Conservation (phyloP, 1,284 basidiomycete species). For the Phylloboletellus chloephorus region DNA sequence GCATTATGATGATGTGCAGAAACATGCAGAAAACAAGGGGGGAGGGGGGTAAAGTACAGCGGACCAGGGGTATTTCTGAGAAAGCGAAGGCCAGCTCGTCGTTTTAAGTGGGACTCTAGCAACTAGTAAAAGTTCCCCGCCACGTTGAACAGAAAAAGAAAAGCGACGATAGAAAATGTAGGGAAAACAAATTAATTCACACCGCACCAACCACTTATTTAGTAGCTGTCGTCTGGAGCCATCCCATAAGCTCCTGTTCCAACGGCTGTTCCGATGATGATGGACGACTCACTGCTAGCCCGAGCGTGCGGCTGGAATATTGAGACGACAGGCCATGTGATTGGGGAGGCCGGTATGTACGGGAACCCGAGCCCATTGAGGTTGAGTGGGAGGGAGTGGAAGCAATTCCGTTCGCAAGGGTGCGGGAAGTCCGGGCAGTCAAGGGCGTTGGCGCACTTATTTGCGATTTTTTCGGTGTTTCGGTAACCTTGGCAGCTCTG, state of each 20-base stretch:
- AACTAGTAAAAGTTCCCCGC: slow-evolving; percentile 25
- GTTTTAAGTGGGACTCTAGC: slow-evolving; percentile 27
- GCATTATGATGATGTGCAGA: slow-evolving; percentile 34
- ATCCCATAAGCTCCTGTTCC: slow-evolving; percentile 35
- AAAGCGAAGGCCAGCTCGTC: slow-evolving; percentile 35
- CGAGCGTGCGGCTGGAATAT: slow-evolving; percentile 49
- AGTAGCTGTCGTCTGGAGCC: slow-evolving; percentile 41
- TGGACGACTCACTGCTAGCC: slow-evolving; percentile 42
- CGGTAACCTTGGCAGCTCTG: slow-evolving; percentile 52
- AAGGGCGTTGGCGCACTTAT: slow-evolving; percentile 82
- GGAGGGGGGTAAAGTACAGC: slow-evolving; percentile 41
- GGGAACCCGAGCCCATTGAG: slow-evolving; percentile 44
- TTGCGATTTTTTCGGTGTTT: slow-evolving; percentile 81
- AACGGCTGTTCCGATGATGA: slow-evolving; percentile 35
- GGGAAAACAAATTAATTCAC: slow-evolving; percentile 9
- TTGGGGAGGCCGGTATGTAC: slow-evolving; percentile 51
- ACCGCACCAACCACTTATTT: slow-evolving; percentile 34
- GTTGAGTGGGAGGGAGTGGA: slow-evolving; percentile 54
- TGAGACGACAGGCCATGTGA: slow-evolving; percentile 49
- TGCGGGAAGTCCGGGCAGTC: slow-evolving; percentile 64
- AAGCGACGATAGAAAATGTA: slow-evolving; percentile 6
- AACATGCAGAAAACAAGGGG: slow-evolving; percentile 29
- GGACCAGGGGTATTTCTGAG: slow-evolving; percentile 36
- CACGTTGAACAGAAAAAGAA: slow-evolving; percentile 12
- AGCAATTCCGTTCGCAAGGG: slow-evolving; percentile 42